Conservation (phyloP, 352 stramenopile genomes). For the Pythium vanterpoolii region DNA sequence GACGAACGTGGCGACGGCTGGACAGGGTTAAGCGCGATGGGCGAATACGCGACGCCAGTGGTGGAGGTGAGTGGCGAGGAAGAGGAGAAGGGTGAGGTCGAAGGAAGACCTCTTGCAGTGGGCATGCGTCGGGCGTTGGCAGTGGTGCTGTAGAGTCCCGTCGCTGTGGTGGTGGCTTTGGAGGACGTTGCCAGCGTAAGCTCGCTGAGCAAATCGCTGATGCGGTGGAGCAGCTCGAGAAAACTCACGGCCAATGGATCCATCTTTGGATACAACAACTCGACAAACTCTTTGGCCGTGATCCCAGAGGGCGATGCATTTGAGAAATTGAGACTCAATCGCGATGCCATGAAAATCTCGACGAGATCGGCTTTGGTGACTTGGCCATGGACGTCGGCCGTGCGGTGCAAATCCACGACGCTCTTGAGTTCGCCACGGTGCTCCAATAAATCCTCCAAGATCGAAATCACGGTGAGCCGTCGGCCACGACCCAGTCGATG, state of each 20-base stretch:
- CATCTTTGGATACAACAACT: conserved; percentile 44
- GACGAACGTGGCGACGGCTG: conserved; percentile 2
- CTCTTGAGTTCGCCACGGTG: conserved; percentile 68
- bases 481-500: conserved; percentile 9
- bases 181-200: conserved; percentile 27
- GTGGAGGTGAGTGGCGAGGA: conserved; percentile 14
- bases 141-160: conserved; percentile 26
- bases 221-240: conserved; percentile 61
- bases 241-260: conserved; percentile 34
- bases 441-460: conserved; percentile 71
- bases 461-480: conserved; percentile 38
- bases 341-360: conserved; percentile 64
- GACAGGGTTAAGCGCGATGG: conserved; percentile 4
- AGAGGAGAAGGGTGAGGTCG: conserved; percentile 12
- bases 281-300: conserved; percentile 54
- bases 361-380: conserved; percentile 53
- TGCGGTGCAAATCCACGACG: conserved; percentile 59
- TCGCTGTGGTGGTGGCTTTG: conserved; percentile 3
- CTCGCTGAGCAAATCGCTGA: conserved; percentile 51
- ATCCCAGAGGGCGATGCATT: conserved; percentile 27
- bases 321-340: conserved; percentile 57
- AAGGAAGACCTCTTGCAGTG: conserved; percentile 15
- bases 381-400: conserved; percentile 54
- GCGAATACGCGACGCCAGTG: conserved; percentile 18
- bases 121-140: conserved; percentile 37